phyloP scores from a whole-genome alignment of 306 rosid species.

The Cicer arietinum region DNA sequence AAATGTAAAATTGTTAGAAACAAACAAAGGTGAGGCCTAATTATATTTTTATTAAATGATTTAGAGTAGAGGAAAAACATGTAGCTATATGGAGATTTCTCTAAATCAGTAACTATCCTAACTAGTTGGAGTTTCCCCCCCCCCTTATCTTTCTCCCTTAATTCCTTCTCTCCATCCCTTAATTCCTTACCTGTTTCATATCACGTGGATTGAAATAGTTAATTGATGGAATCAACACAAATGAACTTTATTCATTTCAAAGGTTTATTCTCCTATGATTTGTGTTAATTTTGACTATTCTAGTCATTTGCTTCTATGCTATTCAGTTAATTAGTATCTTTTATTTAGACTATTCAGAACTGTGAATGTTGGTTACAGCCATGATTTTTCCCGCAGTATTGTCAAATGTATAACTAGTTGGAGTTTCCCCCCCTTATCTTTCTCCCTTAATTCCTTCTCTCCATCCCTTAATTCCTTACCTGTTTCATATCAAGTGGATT shows the following conservation, averaged over 20 bases:
- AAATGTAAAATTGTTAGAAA: neutral
- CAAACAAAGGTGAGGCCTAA: neutral
- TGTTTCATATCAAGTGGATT: conserved; percentile 18
- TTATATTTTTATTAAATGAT: neutral
- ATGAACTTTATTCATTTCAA: conserved; percentile 3
- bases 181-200: neutral
- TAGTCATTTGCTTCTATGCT: conserved; percentile 20
- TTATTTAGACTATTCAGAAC: conserved; percentile 31
- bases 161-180: conserved; percentile 9
- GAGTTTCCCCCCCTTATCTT: neutral
- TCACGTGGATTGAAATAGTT: conserved; percentile 2
- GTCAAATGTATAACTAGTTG: neutral
- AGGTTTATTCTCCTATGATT: conserved; percentile 7
- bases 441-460: conserved; percentile 14
- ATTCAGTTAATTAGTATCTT: conserved; percentile 7
- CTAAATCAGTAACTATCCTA: conserved; percentile 4
- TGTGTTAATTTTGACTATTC: conserved; percentile 17
- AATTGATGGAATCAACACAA: conserved; percentile 11
- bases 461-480: neutral
- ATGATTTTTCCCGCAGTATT: neutral
- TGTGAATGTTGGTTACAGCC: neutral
- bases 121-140: neutral
- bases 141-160: conserved; percentile 4
- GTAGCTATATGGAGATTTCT: conserved; percentile 1
- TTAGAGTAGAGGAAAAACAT: neutral